Evolutionary conservation across 2,329 filamentous ascomycete species (phyloP).

Genomic region (Pseudogymnoascus pannorum): DNA sequence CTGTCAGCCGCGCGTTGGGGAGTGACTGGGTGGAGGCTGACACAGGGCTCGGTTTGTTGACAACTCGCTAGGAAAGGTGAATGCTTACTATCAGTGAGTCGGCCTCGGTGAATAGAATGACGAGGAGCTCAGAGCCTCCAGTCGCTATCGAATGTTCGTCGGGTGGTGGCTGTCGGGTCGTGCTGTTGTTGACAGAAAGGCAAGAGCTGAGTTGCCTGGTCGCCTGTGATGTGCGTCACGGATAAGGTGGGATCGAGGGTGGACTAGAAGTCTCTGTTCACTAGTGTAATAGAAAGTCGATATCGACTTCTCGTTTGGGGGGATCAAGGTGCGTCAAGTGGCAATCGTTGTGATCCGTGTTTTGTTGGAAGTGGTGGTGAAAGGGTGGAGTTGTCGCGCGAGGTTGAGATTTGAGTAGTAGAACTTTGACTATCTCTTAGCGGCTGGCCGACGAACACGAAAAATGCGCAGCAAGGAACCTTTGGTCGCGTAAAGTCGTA

Average conservation of each 20-base stretch:
- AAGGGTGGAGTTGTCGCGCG: slow-evolving; percentile 6
- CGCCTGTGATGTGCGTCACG: slow-evolving; percentile 7
- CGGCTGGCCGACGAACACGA: slow-evolving; percentile 2
- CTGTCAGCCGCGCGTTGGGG: background rate
- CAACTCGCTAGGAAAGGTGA: background rate
- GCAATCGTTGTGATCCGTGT: slow-evolving; percentile 2
- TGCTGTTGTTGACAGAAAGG: background rate
- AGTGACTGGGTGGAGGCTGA: background rate
- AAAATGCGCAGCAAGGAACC: background rate
- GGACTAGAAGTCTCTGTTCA: background rate
- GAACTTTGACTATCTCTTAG: slow-evolving; percentile 9
- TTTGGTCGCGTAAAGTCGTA: background rate
- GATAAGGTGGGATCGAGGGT: background rate
- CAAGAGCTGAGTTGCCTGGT: background rate
- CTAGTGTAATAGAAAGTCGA: slow-evolving; percentile 1
- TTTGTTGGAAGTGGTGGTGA: slow-evolving; percentile 1
- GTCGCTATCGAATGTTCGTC: background rate
- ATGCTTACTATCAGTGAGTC: slow-evolving; percentile 4
- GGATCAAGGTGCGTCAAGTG: background rate
- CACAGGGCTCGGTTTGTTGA: background rate
- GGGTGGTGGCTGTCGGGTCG: background rate
- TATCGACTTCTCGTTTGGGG: background rate
- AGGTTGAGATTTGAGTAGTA: slow-evolving; percentile 8
- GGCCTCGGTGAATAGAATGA: background rate
- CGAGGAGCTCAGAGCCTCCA: slow-evolving; percentile 1